Evolutionary conservation across 1,139 yeast genomes (phyloP), one percentile per base, ranked within the genome.

Genomic region (Nadsonia starkeyi-henricii): DNA sequence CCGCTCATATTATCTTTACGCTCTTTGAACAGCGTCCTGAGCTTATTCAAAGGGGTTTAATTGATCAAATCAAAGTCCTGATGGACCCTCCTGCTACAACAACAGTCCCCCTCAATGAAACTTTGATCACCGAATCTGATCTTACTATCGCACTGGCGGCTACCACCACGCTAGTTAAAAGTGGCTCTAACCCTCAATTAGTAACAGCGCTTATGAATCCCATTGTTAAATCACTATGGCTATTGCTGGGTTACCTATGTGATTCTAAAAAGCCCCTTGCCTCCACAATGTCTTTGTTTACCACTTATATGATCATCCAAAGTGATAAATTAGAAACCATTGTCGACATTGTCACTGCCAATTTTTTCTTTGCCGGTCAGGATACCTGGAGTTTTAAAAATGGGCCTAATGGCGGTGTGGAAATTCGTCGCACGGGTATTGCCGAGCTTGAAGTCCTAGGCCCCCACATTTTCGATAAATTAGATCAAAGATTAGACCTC

Each of bases 401-500:
- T 26, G 83, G 81, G 1, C 75, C 76, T 1, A 74, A 79, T 50
- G 75, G 73, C 0, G 65, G 84, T 42, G 73, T 81, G 1, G 74
- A 75, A 46, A 77, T 84, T 12, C 62, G 57, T n/a, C 42, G 41
- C 30, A 45, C 39, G 9, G 17, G 17, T 33, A 4, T n/a, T 5
- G 39, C 39, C 15, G 39, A 33, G 17, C 17, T 33, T 13, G 17
- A 33, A 33, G 17, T 33, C 5, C 17, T 33, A 9, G 39, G 39
- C 17, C 39, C 39, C 12, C 4, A 33, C 3, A n/a, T 33, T 9
- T 79, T 60, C 64, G 59, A 68, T 47, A 67, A 68, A 50, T 66
- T 86, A 48, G 94, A 85, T 53, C 52, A 57, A 0, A 67, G 78
- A 1, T 65, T 81, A 19, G 71, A 64, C 1, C 57, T 71, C 12